Evolutionary conservation across 2,329 filamentous ascomycete genomes (phyloP), one percentile per base, ranked within the genome.

Genomic region (Daldinia sp.): DNA sequence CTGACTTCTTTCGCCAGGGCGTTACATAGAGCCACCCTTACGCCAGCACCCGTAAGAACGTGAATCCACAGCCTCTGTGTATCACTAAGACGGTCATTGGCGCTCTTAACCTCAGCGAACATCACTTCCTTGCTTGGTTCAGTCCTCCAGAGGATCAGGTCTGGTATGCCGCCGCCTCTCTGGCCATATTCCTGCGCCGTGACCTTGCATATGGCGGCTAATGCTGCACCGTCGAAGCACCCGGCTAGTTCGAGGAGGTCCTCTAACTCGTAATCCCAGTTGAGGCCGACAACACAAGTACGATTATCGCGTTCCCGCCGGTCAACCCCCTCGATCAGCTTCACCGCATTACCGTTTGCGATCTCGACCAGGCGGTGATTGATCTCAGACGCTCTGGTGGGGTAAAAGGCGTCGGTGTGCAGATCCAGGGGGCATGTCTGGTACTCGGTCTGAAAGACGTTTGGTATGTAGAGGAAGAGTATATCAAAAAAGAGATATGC

Each of bases 41-140:
- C 85, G 2, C 95, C 94, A 1, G 94, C 93, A 1, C 90, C 89
- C 6, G 89, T 90, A 54, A 99, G 83, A 6, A 97, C 93, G 81
- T 98, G 92, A 72, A 98, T 97, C 95, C 95, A 99, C 69, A 99
- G 83, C 70, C 95, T 83, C 80, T 99, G 95, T 15, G 94, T 96
- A 80, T 99, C 95, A 77, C 94, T 98, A 72, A 99, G 81, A 35
- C 93, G 87, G 82, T 99, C 95, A 77, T 97, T 97, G 75, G 88
- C 89, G 69, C 88, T 92, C 80, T 94, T 93, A 59, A 93, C 90
- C 77, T 92, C 90, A 3, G 84, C 84, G 76, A 95, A 94, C 84
- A 93, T 89, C 67, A 91, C 88, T 74, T 90, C 85, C 35, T 68
- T 73, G 74, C 71, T 66, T 63, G 63, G 75, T 66, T 74, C 72